A percentile compares a stretch with the other conserved stretches of the same genome.
Conservation (phyloP, 1,284 basidiomycete species). For the Phellinidium pouzarii region DNA sequence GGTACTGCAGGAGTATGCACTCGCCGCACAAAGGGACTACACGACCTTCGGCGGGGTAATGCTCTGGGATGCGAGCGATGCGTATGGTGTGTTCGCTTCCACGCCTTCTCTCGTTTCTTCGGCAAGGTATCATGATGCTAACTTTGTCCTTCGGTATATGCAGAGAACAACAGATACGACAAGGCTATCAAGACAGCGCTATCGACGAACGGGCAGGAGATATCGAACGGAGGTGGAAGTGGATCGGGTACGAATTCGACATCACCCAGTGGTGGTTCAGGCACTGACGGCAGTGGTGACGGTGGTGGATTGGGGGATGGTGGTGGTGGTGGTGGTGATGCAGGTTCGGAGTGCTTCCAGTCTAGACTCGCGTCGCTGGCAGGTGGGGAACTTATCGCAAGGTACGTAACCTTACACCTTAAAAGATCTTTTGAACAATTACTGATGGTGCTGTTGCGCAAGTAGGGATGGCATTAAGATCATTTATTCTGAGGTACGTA, state of each 20-base stretch:
- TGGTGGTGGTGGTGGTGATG: not conserved
- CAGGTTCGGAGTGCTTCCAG: conserved; percentile 5
- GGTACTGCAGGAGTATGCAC: conserved; percentile 16
- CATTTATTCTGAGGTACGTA: conserved; percentile 5
- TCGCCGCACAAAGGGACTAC: conserved; percentile 18
- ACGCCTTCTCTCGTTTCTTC: not conserved
- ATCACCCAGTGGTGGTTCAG: conserved; percentile 1
- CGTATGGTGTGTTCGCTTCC: conserved; percentile 13
- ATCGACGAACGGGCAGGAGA: conserved; percentile 10
- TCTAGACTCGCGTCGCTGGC: not conserved
- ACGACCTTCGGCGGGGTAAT: conserved; percentile 20
- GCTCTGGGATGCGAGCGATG: conserved; percentile 19
- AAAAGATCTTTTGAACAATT: not conserved
- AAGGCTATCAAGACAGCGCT: conserved; percentile 17
- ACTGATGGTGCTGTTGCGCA: not conserved
- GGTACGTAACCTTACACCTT: not conserved
- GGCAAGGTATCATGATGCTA: not conserved
- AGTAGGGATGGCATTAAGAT: not conserved
- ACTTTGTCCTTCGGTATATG: not conserved
- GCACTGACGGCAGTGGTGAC: conserved; percentile 1
- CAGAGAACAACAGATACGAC: conserved; percentile 19
- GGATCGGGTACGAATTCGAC: conserved; percentile 8
- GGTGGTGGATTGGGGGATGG: too few relatives aligned
- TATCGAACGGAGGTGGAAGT: conserved; percentile 7
- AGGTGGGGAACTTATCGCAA: not conserved